phyloP scores from a whole-genome alignment of 768 basidiomycete species.

The Tylopilus plumbeoviolaceoides region DNA sequence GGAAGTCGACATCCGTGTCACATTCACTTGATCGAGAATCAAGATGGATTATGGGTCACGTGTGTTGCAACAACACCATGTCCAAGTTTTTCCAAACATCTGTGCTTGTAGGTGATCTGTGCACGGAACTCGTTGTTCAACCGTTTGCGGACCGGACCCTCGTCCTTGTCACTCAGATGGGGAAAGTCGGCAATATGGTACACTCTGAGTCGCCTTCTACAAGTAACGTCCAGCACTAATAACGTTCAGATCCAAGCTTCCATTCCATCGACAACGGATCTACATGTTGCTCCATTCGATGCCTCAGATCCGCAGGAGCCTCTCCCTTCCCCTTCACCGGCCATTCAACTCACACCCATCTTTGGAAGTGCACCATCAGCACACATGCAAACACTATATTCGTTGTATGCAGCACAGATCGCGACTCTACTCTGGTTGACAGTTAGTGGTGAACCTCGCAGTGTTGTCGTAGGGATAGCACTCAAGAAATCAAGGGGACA shows the following conservation, averaged over 20 bases:
- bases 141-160: conserved; percentile 75
- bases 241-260: conserved; percentile 69
- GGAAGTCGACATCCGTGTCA: conserved; percentile 20
- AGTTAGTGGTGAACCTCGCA: conserved; percentile 44
- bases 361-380: conserved; percentile 72
- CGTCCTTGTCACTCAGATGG: conserved; percentile 86
- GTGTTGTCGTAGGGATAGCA: conserved; percentile 74
- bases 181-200: conserved; percentile 88
- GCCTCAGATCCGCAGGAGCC: conserved; percentile 28
- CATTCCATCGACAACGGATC: conserved; percentile 58
- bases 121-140: conserved; percentile 77
- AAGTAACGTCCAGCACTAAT: conserved; percentile 3
- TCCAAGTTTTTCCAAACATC: conserved; percentile 39
- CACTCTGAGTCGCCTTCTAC: conserved; percentile 9
- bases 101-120: conserved; percentile 48
- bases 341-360: conserved; percentile 72
- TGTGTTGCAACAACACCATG: conserved; percentile 14
- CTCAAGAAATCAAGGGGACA: conserved; percentile 39
- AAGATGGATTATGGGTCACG: conserved; percentile 2
- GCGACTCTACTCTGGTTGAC: conserved; percentile 78
- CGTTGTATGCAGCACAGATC: conserved; percentile 81
- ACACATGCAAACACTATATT: conserved; percentile 66
- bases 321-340: conserved; percentile 61
- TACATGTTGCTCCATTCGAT: conserved; percentile 41
- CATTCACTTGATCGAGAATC: too few relatives aligned